These are phyloP conservation scores for Galerina sulciceps DNA, from an alignment of 768 basidiomycete genomes.

Conservation along the genomic window DNA sequence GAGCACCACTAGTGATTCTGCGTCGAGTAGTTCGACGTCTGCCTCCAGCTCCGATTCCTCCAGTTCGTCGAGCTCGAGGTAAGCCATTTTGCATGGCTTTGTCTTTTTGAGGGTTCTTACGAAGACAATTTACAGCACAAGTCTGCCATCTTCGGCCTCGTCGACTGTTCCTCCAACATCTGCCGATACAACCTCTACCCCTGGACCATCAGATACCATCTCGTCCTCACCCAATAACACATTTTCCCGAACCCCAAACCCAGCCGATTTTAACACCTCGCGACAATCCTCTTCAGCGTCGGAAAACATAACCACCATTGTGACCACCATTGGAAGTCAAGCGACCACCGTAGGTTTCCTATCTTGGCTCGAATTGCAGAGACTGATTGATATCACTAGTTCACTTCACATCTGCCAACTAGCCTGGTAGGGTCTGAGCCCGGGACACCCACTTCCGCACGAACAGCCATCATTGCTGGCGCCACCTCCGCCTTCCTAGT, in stretches of 20 bases:
- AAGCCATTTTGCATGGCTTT: not conserved
- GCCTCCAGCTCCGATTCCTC: not conserved
- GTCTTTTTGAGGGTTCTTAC: not conserved
- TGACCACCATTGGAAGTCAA: slow-evolving; percentile 16
- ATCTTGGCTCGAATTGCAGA: not conserved
- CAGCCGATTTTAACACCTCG: not conserved
- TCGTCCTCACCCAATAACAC: not conserved
- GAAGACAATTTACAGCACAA: not conserved
- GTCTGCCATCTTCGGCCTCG: not conserved
- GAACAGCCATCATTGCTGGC: slow-evolving; percentile 47
- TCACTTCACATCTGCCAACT: slow-evolving; percentile 32
- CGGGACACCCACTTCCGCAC: slow-evolving; percentile 17
- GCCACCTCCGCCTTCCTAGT: slow-evolving; percentile 40
- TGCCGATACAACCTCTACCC: not conserved
- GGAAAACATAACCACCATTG: slow-evolving; percentile 20
- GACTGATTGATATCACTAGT: slow-evolving; percentile 7
- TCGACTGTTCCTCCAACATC: not conserved
- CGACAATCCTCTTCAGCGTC: not conserved
- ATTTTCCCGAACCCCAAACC: not conserved
- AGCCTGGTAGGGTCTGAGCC: slow-evolving; percentile 29
- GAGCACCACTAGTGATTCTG: not conserved
- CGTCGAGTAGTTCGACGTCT: not conserved
- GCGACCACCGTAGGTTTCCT: slow-evolving; percentile 20
- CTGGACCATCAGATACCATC: not conserved
- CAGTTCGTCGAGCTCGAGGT: not conserved